Base-by-base conservation (phyloP, 164 flowering plant genomes). In the Platanus orientalis region DNA sequence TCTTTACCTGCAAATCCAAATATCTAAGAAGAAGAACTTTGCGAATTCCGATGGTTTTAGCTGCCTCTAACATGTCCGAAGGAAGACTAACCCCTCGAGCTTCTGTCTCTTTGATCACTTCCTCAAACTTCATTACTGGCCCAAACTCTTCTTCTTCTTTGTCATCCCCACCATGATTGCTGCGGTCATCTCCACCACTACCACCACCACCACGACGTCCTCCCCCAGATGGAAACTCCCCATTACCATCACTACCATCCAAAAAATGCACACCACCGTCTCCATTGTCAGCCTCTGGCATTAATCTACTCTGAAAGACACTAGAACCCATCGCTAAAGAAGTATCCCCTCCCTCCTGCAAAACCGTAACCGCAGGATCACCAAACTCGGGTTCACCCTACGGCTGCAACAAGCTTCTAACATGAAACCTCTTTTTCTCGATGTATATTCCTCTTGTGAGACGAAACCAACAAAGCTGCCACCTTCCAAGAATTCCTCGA, bases 21-120 rank as follows among this genome's bases (percentile, higher is more conserved):
- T 84, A 88, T 42, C 95, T 71, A 27, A 61, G 57, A 29, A 88
- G 84, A 67, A 90, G 65, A 51, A 84, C 57, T 67, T 73, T 54
- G 13, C 94, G 80, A 58, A 90, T 77, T 23, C 95, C 97, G 0
- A 59, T 49, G 13, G 70, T 72, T 61, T 80, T 80, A 2, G 97
- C 95, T 13, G 95, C 95, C 70, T 88, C 85, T 45, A 86, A 54
- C 90, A 90, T 86, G 66, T 90, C 97, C 1, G 65, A 54, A 27
- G 94, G 97, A 63, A 90, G 84, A 57, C 27, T 72, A 6, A 74
- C 86, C 6, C 92, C 86, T 9, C 79, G 75, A 11, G 71, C 73
- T 58, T 87, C 80, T 2, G 78, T 59, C 75, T 82, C 88, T 40
- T 71, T 84, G 65, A 86, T 69, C 65, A 85, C 87, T 44, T 83